These are phyloP conservation scores for Solanum bulbocastanum DNA, from an alignment of 257 asterid species.

Conservation along the genomic window DNA sequence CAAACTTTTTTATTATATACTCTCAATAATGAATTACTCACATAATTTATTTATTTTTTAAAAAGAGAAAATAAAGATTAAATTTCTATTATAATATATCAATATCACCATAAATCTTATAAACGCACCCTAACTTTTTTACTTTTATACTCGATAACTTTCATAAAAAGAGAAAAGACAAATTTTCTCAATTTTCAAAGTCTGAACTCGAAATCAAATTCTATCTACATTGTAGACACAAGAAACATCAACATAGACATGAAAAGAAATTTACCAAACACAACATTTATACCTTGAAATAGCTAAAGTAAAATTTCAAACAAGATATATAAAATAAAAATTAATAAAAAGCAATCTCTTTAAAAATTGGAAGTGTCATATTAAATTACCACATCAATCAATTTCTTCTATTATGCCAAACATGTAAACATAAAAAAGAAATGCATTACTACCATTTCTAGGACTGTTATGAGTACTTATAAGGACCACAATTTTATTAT, in stretches of 20 bases:
- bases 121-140: neutral
- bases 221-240: neutral
- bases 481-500: slow-evolving; percentile 8
- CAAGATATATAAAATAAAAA: neutral
- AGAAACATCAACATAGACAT: neutral
- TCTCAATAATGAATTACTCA: too few relatives aligned
- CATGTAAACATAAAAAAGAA: neutral
- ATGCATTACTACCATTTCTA: neutral
- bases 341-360: neutral
- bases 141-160: too few relatives aligned
- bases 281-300: neutral
- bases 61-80: too few relatives aligned
- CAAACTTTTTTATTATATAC: too few relatives aligned
- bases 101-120: neutral
- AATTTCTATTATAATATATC: too few relatives aligned
- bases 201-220: too few relatives aligned
- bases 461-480: neutral
- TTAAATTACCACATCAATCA: neutral
- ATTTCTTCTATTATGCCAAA: neutral
- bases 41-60: too few relatives aligned
- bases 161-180: too few relatives aligned
- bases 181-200: too few relatives aligned
- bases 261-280: neutral
- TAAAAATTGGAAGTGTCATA: neutral
- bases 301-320: neutral